Evolutionary conservation across 2,329 filamentous ascomycete species (phyloP).

Genomic region (Trichoderma sp.): DNA sequence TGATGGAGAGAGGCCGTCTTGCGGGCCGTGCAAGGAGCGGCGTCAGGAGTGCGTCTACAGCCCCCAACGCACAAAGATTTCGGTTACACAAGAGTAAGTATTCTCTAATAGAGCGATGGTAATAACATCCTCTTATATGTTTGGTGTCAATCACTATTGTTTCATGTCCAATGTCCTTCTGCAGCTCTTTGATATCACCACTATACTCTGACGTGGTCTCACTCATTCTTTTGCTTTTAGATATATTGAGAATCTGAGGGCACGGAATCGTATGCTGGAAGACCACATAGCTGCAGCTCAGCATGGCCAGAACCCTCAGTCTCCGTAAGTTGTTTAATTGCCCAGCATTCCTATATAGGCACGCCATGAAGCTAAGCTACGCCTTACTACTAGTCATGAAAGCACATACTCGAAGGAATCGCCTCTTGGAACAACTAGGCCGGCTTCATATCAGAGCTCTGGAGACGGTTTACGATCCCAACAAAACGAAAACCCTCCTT

Average conservation of each 20-base stretch:
- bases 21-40: slow-evolving; percentile 25
- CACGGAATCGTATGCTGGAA: slow-evolving; percentile 21
- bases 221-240: background rate
- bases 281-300: slow-evolving; percentile 16
- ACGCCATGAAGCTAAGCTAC: background rate
- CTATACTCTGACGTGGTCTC: background rate
- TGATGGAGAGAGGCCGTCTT: slow-evolving; percentile 21
- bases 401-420: slow-evolving; percentile 20
- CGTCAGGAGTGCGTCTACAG: slow-evolving; percentile 25
- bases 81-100: slow-evolving; percentile 24
- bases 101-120: background rate
- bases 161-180: background rate
- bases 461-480: background rate
- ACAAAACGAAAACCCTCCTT: background rate
- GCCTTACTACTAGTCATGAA: background rate
- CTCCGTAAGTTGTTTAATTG: slow-evolving; percentile 1
- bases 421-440: background rate
- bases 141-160: background rate
- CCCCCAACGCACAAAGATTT: slow-evolving; percentile 22
- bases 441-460: background rate
- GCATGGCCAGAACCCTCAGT: slow-evolving; percentile 4
- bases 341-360: background rate
- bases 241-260: slow-evolving; percentile 25
- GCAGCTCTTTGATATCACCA: background rate
- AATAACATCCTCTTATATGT: background rate